Percentiles rank a stretch among this genome's conserved stretches.
phyloP scores from a whole-genome alignment of 495 filamentous ascomycete genomes.

The Aspergillus coremiiformis region DNA sequence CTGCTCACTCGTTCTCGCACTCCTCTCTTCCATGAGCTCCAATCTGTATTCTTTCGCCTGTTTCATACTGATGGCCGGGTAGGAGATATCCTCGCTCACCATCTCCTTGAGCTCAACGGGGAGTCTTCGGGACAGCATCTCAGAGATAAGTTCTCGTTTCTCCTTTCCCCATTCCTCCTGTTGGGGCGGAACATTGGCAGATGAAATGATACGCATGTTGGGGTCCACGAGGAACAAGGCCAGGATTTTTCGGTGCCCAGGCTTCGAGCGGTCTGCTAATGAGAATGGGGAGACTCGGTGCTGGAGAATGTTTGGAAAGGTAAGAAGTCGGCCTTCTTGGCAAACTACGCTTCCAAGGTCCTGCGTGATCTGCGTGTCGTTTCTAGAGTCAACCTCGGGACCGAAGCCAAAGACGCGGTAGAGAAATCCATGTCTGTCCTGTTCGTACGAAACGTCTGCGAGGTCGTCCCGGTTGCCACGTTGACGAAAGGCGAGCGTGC shows the following conservation, averaged over 20 bases:
- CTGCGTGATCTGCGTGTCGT: constrained; percentile 21
- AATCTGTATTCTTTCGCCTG: constrained; percentile 39
- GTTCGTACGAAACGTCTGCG: constrained; percentile 16
- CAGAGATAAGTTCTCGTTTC: constrained; percentile 10
- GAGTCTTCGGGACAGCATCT: constrained; percentile 13
- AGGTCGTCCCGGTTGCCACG: constrained; percentile 8
- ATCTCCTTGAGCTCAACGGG: constrained; percentile 36
- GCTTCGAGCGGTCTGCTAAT: constrained; percentile 40
- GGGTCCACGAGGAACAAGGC: constrained; percentile 55
- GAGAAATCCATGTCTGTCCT: constrained; percentile 26
- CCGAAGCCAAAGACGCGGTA: constrained; percentile 25
- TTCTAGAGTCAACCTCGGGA: background rate
- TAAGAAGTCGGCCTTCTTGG: constrained; percentile 24
- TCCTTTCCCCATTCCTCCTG: constrained; percentile 32
- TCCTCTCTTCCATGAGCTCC: constrained; percentile 44
- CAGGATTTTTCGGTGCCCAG: constrained; percentile 49
- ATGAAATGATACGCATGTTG: constrained; percentile 39
- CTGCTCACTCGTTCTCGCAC: constrained; percentile 1
- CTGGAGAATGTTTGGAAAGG: constrained; percentile 36
- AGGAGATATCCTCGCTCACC: constrained; percentile 22
- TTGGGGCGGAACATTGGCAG: constrained; percentile 51
- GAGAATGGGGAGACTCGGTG: constrained; percentile 45
- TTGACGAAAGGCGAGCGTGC: constrained; percentile 45
- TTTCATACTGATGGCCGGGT: constrained; percentile 31
- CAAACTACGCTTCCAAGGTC: constrained; percentile 29